Conservation (phyloP, 352 stramenopile species). For the Globisporangium abappressorium region DNA sequence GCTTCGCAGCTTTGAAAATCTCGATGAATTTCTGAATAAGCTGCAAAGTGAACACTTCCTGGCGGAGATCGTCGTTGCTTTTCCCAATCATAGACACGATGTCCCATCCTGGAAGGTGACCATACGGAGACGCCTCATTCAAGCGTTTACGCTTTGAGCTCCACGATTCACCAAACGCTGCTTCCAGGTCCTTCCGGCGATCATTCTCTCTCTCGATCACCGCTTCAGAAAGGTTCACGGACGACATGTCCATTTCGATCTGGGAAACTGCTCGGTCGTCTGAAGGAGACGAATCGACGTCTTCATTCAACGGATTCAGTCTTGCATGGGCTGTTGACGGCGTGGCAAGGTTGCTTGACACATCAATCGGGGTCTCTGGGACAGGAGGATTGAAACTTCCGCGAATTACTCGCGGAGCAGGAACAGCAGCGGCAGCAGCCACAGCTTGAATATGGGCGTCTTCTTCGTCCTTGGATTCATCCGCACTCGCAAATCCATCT, state of each 20-base stretch:
- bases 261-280: slow-evolving; percentile 21
- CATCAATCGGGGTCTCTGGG: slow-evolving; percentile 69
- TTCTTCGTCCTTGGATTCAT: slow-evolving; percentile 35
- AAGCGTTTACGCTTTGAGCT: slow-evolving; percentile 92
- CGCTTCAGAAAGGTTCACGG: slow-evolving; percentile 62
- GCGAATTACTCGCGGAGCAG: slow-evolving; percentile 22
- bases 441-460: slow-evolving; percentile 1
- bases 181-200: slow-evolving; percentile 74
- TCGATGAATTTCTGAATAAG: slow-evolving; percentile 97
- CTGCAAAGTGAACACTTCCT: slow-evolving; percentile 99
- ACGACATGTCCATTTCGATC: slow-evolving; percentile 59
- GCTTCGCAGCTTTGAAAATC: slow-evolving; percentile 93
- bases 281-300: slow-evolving; percentile 23
- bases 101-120: slow-evolving; percentile 90
- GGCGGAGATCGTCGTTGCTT: slow-evolving; percentile 97
- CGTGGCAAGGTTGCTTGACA: slow-evolving; percentile 51
- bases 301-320: slow-evolving; percentile 25
- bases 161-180: slow-evolving; percentile 95
- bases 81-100: slow-evolving; percentile 98
- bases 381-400: slow-evolving; percentile 21
- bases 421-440: slow-evolving; percentile 1
- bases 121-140: slow-evolving; percentile 82
- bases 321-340: slow-evolving; percentile 33
- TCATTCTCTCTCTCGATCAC: slow-evolving; percentile 81
- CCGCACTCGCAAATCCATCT: slow-evolving; percentile 43